Conservation (phyloP, 257 asterid species). For the Solanum chmielewskii region DNA sequence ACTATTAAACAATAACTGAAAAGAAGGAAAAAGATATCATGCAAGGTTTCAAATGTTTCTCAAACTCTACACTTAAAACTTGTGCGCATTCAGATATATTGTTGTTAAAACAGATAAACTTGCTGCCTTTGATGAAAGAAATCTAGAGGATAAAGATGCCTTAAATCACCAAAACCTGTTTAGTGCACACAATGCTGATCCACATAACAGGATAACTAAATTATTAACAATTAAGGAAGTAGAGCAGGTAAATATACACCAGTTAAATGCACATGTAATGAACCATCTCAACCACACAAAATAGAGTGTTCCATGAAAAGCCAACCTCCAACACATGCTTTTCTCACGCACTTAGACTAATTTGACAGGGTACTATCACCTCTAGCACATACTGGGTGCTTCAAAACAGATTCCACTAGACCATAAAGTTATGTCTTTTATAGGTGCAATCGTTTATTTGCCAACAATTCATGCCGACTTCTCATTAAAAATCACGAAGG, state of each 20-base stretch:
- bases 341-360: background rate
- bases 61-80: background rate
- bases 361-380: background rate
- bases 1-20: background rate
- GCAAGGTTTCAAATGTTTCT: background rate
- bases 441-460: background rate
- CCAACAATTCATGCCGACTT: background rate
- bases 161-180: background rate
- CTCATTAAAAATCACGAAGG: background rate
- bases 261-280: background rate
- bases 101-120: background rate
- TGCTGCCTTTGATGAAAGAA: background rate
- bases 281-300: background rate
- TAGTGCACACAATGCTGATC: background rate
- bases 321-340: background rate
- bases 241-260: background rate
- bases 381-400: background rate
- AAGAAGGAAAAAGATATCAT: background rate
- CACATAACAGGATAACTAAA: background rate
- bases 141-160: background rate
- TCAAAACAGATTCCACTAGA: background rate
- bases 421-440: background rate
- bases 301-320: background rate
- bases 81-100: background rate
- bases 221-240: background rate